Base-by-base conservation (phyloP, 2,329 filamentous ascomycete genomes). In the Aspergillus sp. region DNA sequence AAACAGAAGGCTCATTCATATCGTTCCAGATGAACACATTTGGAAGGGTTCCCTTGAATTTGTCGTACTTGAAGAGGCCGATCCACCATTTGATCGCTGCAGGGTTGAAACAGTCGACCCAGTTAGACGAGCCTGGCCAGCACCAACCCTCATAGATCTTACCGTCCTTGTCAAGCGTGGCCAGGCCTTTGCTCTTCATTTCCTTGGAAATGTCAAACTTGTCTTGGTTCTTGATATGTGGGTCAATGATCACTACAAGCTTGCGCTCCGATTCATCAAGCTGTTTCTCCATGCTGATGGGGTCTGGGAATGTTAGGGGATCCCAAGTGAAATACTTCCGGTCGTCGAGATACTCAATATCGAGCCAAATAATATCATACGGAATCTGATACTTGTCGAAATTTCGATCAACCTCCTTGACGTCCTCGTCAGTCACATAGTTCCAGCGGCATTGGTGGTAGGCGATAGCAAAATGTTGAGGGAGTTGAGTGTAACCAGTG, bases 381-480 rank as follows among this genome's bases (percentile, higher is more conserved):
- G 95, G 95, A 54, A 99, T 97, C 71, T 91, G 88, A 76, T 88
- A 86, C 78, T 95, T 96, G 79, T 98, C 93, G 79, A 99, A 96
- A 73, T 96, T 96, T 64, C 90, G 87, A 73, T 98, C 93, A 42
- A 99, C 93, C 69, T 98, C 93, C 74, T 90, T 96, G 58, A 99
- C 93, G 75, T 99, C 95, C 63, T 97, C 92, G 68, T 97, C 93
- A 1, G 91, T 96, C 56, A 97, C 88, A 72, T 99, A 99, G 78
- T 99, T 99, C 95, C 95, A 99, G 67, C 95, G 89, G 74, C 95
- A 98, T 75, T 99, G 95, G 71, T 99, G 95, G 75, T 98, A 97
- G 12, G 86, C 95, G 64, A 99, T 86, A 2, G 93, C 84, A 68
- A 97, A 97, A 62, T 95, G 89, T 69, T 96, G 92, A 2, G 95